These are phyloP conservation scores for Hymenoscyphus albidus DNA, from an alignment of 2,329 filamentous ascomycete species.

Conservation along the genomic window DNA sequence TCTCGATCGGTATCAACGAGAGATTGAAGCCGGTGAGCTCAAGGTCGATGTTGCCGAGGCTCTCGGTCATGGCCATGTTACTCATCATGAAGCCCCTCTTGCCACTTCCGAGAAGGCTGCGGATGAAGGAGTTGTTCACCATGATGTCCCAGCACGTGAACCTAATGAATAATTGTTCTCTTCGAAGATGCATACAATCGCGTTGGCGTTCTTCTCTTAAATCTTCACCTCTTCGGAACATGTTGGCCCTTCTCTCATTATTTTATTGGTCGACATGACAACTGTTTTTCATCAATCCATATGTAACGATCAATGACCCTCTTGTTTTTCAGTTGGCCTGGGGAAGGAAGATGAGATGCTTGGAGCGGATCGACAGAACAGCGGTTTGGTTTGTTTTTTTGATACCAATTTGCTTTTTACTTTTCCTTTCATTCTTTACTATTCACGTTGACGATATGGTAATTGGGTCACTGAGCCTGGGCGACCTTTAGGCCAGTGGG, in stretches of 20 bases:
- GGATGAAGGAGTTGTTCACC: neutral
- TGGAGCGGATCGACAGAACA: neutral
- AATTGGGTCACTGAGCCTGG: neutral
- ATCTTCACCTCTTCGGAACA: neutral
- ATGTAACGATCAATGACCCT: neutral
- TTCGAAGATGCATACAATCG: too few relatives aligned
- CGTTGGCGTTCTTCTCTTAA: neutral
- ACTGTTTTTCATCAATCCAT: neutral
- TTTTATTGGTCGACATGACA: neutral
- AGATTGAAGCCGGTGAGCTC: conserved; percentile 42
- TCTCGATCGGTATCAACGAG: conserved; percentile 44
- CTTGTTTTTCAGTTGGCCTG: too few relatives aligned
- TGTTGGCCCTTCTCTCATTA: neutral
- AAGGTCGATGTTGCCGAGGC: conserved; percentile 20
- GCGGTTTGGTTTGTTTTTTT: neutral
- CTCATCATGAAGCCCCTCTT: neutral
- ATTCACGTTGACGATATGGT: neutral
- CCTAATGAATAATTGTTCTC: neutral
- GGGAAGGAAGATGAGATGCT: too few relatives aligned
- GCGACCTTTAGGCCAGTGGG: neutral
- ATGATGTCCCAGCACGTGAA: neutral
- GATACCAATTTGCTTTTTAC: neutral
- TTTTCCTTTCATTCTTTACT: neutral
- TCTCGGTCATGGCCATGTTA: neutral
- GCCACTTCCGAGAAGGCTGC: neutral